A percentile compares a stretch with the other conserved stretches of the same genome.
These are phyloP conservation scores for Cladosporium sp. DNA, from an alignment of 2,329 filamentous ascomycete genomes.

Conservation along the genomic window DNA sequence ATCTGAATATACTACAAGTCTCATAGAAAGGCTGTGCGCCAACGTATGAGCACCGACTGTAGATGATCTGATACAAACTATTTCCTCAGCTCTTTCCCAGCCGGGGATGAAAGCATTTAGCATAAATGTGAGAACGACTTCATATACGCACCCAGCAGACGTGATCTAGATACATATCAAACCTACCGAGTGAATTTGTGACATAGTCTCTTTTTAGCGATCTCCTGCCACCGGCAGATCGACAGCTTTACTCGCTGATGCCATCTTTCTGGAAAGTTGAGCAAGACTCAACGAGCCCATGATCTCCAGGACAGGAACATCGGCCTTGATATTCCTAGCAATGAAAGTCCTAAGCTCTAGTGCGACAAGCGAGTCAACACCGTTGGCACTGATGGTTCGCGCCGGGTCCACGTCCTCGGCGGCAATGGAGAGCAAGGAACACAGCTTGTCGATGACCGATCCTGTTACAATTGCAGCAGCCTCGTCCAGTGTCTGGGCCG, in stretches of 20 bases:
- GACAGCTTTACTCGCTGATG: neutral
- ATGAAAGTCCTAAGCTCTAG: conserved; percentile 23
- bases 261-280: neutral
- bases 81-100: no score
- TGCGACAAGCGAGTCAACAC: conserved; percentile 34
- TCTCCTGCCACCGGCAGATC: neutral
- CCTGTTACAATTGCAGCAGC: neutral
- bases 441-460: neutral
- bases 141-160: no score
- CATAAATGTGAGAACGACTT: no score
- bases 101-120: no score
- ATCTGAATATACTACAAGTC: no score
- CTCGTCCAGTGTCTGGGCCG: neutral
- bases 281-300: neutral
- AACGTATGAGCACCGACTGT: no score
- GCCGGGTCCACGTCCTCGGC: conserved; percentile 7
- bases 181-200: no score
- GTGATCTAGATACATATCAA: neutral
- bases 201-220: neutral
- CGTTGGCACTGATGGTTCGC: conserved; percentile 12
- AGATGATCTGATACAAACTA: no score
- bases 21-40: no score
- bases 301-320: conserved; percentile 5
- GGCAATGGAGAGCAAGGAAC: neutral
- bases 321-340: neutral